A percentile compares a stretch with the other conserved stretches of the same genome.
Evolutionary conservation across 176 grass and related monocot genomes (phyloP).

Genomic region (Microstegium vimineum): DNA sequence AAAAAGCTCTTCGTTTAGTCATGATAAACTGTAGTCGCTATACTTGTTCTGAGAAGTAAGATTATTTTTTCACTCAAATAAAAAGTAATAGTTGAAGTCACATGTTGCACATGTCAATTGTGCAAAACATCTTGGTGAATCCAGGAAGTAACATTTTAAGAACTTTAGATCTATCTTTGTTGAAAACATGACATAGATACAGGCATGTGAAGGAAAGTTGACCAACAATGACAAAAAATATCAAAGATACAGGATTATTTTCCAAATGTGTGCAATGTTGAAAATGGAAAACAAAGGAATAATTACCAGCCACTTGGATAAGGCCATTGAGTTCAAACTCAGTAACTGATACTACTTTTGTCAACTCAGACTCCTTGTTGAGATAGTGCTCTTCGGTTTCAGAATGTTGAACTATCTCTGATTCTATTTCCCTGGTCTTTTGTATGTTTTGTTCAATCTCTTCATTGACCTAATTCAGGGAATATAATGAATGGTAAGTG

Average conservation of each 20-base stretch:
- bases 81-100: neutral
- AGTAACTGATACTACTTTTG: constrained; percentile 44
- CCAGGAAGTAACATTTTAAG: neutral
- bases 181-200: neutral
- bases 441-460: constrained; percentile 78
- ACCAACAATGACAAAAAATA: neutral
- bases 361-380: constrained; percentile 51
- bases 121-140: neutral
- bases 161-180: neutral
- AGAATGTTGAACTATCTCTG: constrained; percentile 69
- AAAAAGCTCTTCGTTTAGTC: neutral
- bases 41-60: neutral
- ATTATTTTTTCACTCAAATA: neutral
- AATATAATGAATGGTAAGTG: neutral
- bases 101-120: neutral
- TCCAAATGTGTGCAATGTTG: neutral
- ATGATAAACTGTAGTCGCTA: neutral
- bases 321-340: constrained; percentile 64
- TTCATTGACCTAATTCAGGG: constrained; percentile 68
- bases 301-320: constrained; percentile 66
- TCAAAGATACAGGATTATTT: neutral
- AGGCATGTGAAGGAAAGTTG: neutral
- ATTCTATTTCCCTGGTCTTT: constrained; percentile 77
- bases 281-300: constrained; percentile 17
- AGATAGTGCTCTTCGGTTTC: constrained; percentile 63